Base-by-base conservation (phyloP, 441 rosid genomes). In the Gossypium schwendimanii region DNA sequence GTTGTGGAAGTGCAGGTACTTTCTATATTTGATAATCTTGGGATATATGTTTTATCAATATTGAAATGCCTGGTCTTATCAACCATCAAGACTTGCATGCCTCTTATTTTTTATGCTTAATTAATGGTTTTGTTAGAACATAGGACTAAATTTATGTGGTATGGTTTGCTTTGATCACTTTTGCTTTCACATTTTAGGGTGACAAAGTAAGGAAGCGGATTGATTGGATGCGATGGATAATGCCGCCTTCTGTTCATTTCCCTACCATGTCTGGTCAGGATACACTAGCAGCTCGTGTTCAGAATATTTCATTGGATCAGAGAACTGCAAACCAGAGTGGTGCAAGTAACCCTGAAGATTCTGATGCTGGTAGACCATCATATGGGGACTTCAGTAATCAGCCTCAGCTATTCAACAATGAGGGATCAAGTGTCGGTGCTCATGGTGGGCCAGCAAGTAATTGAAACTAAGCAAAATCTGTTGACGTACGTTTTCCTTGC, bases 1-100 rank as follows among this genome's bases (percentile, higher is more conserved):
- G 58, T 69, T 67, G 89, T 91, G 58, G 95, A 92, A 87, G 87
- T 92, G 49, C 92, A 91, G 97, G 98, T 93, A 86, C 65, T 4
- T 58, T 55, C 45, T 52, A 36, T 21, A 73, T 23, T 36, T 76
- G 33, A 5, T 55, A 62, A 39, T 28, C 65, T n/a, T 55, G 15
- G 64, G 21, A 14, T 60, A n/a, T 14, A 26, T 59, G 39, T 26
- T 58, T n/a, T 39, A 28, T 60, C 21, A 28, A 60, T 28, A 28
- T n/a, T 31, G 64, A 36, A 36, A 39, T 11, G 20, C 28, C 57
- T 36, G n/a, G 44, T 31, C 17, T 31, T 17, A n/a, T 26, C 33
- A 20, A 26, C 41, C 41, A n/a, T 1, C 26, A 52, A 31, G 26
- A 10, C 28, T 52, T 52, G 23, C 44, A 26, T 68, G 45, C 59